Evolutionary conservation across 2,329 filamentous ascomycete genomes (phyloP).

Genomic region (Gnomoniopsis sp.): DNA sequence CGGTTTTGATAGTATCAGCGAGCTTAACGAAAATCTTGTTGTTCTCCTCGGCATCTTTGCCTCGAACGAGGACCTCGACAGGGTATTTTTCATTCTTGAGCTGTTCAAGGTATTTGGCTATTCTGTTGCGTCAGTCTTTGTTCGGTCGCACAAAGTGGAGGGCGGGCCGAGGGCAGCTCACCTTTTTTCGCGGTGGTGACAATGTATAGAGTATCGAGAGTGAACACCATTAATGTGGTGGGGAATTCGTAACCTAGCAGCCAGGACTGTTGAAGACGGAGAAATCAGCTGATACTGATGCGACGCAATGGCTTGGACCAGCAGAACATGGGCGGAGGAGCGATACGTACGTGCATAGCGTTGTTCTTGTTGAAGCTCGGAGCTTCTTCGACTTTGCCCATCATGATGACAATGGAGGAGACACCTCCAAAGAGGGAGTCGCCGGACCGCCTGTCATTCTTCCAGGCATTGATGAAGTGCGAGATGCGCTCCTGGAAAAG

Average conservation of each 20-base stretch:
- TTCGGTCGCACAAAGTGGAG: background rate
- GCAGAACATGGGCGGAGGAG: background rate
- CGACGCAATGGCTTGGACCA: background rate
- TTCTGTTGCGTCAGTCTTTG: conserved; percentile 28
- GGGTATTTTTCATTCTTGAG: conserved; percentile 90
- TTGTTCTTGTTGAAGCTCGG: conserved; percentile 93
- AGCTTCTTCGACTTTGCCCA: conserved; percentile 91
- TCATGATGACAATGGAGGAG: conserved; percentile 81
- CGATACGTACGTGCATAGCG: conserved; percentile 73
- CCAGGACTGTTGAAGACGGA: conserved; percentile 70
- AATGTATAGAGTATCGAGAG: conserved; percentile 81
- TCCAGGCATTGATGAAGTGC: conserved; percentile 88
- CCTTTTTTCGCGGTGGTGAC: conserved; percentile 98
- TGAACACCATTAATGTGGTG: conserved; percentile 90
- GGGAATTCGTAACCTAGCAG: conserved; percentile 97
- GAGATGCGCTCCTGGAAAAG: conserved; percentile 91
- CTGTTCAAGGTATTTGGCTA: conserved; percentile 88
- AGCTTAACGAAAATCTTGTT: conserved; percentile 85
- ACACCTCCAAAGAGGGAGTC: conserved; percentile 83
- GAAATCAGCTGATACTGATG: conserved; percentile 6
- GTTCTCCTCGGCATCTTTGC: conserved; percentile 89
- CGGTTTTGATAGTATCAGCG: conserved; percentile 78
- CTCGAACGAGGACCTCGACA: conserved; percentile 85
- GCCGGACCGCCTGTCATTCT: conserved; percentile 86
- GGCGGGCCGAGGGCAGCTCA: conserved; percentile 31